phyloP scores from a whole-genome alignment of 345 rosid species.

The Hypericum androsaemum region DNA sequence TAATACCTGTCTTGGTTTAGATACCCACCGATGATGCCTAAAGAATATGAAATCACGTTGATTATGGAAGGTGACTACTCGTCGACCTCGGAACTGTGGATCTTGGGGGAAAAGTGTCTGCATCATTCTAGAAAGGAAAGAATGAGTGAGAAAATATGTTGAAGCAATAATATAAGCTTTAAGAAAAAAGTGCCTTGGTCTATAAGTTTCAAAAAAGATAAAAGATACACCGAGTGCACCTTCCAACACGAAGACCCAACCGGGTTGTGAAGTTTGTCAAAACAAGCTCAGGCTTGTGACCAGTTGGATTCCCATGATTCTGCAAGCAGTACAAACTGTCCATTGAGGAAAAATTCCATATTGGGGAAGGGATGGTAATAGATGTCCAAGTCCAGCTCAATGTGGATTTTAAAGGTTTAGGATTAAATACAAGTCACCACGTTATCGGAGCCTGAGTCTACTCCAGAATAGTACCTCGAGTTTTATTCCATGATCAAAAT shows the following conservation, averaged over 20 bases:
- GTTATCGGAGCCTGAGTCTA: no score
- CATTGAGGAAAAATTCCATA: no score
- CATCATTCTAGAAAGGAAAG: slow-evolving; percentile 36
- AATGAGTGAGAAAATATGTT: slow-evolving; percentile 6
- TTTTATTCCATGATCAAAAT: no score
- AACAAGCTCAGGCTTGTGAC: slow-evolving; percentile 81
- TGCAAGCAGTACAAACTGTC: slow-evolving; percentile 16
- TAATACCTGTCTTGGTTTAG: neutral
- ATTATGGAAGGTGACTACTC: slow-evolving; percentile 93
- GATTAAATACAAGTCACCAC: no score
- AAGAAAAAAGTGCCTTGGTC: no score
- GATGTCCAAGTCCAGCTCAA: no score
- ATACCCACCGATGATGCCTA: slow-evolving; percentile 75
- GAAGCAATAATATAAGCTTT: neutral
- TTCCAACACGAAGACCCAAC: slow-evolving; percentile 83
- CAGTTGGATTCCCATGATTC: slow-evolving; percentile 94
- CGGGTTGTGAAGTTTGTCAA: slow-evolving; percentile 84
- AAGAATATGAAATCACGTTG: slow-evolving; percentile 92
- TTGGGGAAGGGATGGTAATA: no score
- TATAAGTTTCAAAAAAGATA: no score
- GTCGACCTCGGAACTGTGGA: slow-evolving; percentile 73
- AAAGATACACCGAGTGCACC: slow-evolving; percentile 27
- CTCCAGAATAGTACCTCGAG: no score
- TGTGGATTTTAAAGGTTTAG: no score
- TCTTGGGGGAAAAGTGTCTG: slow-evolving; percentile 83